phyloP scores from a whole-genome alignment of 176 grass and related monocot genomes.

The Luzula sylvatica region DNA sequence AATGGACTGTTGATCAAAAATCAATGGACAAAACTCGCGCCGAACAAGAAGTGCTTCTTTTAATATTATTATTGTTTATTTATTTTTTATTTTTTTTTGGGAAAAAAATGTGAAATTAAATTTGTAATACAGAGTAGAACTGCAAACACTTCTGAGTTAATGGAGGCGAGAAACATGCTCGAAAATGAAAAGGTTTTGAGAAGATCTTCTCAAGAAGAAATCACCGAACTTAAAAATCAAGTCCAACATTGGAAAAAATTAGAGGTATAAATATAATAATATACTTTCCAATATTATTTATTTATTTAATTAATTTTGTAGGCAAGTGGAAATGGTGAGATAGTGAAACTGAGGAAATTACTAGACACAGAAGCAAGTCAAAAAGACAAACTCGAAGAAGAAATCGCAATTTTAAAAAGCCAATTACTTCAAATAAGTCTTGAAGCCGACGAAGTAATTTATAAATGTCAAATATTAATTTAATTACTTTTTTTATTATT shows the following conservation, averaged over 20 bases:
- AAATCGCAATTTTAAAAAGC: slow-evolving; percentile 67
- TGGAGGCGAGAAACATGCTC: slow-evolving; percentile 47
- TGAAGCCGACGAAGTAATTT: slow-evolving; percentile 85
- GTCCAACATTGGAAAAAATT: slow-evolving; percentile 90
- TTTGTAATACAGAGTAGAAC: slow-evolving; percentile 33
- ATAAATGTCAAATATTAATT: slow-evolving; percentile 8
- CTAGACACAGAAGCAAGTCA: slow-evolving; percentile 68
- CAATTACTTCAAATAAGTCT: slow-evolving; percentile 84
- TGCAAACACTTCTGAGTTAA: slow-evolving; percentile 33
- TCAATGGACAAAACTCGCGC: slow-evolving; percentile 39
- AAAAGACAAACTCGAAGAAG: slow-evolving; percentile 89
- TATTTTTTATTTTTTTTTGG: not conserved
- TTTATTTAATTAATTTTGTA: slow-evolving; percentile 30
- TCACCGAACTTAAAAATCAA: slow-evolving; percentile 74
- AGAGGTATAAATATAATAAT: slow-evolving; percentile 51
- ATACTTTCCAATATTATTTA: slow-evolving; percentile 6
- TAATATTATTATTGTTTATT: not conserved
- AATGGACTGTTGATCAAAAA: slow-evolving; percentile 81
- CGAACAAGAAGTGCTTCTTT: slow-evolving; percentile 10
- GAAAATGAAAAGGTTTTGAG: slow-evolving; percentile 76
- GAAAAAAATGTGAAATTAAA: not conserved
- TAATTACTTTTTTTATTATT: slow-evolving; percentile 11
- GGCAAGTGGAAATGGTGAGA: slow-evolving; percentile 70
- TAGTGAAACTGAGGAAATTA: slow-evolving; percentile 62
- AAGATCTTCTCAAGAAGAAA: slow-evolving; percentile 61